These are phyloP conservation scores for Fusarium lyarnte DNA, from an alignment of 2,329 filamentous ascomycete genomes.

Conservation along the genomic window DNA sequence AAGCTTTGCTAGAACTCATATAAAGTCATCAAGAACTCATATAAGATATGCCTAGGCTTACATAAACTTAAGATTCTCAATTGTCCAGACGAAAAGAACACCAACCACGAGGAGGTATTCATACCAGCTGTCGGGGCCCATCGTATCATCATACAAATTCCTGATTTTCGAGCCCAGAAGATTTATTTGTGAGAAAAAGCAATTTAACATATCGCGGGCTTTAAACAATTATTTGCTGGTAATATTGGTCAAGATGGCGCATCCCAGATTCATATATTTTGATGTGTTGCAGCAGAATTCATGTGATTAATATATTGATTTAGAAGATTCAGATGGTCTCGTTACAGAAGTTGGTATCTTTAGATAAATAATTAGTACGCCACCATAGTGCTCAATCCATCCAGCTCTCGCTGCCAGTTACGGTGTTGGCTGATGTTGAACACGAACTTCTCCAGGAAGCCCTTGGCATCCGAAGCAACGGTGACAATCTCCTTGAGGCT, in stretches of 20 bases:
- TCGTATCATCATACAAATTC: not conserved
- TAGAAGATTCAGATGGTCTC: not conserved
- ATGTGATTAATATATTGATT: not conserved
- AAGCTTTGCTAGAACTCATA: not conserved
- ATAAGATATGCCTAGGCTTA: rapidly evolving
- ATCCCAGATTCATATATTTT: not conserved
- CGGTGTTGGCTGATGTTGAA: constrained; percentile 76
- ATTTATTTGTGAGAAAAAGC: rapidly evolving
- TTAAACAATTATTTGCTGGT: not conserved
- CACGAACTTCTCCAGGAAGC: constrained; percentile 77
- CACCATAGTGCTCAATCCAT: constrained; percentile 72
- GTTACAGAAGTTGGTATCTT: constrained; percentile 17
- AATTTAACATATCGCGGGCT: rapidly evolving
- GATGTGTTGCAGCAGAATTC: not conserved
- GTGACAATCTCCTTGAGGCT: constrained; percentile 69
- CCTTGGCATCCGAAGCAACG: constrained; percentile 72
- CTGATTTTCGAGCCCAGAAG: no score
- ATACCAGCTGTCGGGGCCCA: not conserved
- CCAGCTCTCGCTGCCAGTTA: constrained; percentile 78
- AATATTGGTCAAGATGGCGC: rapidly evolving
- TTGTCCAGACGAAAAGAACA: rapidly evolving
- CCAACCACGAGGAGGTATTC: not conserved
- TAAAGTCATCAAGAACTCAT: not conserved
- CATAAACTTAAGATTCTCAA: not conserved
- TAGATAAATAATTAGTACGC: constrained; percentile 67